A percentile compares a stretch with the other conserved stretches of the same genome.
These are phyloP conservation scores for Cinnamomum micranthum DNA, from an alignment of 164 flowering plant genomes.

Conservation along the genomic window DNA sequence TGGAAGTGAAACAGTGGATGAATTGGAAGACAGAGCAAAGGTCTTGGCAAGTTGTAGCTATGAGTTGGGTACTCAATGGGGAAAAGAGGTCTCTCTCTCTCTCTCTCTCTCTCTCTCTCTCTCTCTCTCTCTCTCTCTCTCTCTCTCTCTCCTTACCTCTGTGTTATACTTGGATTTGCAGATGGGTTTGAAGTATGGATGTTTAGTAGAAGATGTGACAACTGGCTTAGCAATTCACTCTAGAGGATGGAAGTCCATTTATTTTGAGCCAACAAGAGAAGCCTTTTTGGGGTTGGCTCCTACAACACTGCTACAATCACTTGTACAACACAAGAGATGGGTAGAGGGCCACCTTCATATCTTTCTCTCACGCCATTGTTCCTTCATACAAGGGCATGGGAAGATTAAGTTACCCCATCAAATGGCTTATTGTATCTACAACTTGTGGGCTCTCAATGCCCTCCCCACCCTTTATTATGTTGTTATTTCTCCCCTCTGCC, in stretches of 20 bases:
- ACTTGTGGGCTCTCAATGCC: constrained; percentile 51
- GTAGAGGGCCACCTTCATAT: constrained; percentile 71
- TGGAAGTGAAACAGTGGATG: constrained; percentile 17
- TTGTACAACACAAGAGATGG: constrained; percentile 80
- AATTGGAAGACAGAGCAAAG: constrained; percentile 39
- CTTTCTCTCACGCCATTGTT: constrained; percentile 44
- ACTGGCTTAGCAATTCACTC: constrained; percentile 64
- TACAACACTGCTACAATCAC: constrained; percentile 36
- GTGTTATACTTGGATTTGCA: constrained; percentile 19
- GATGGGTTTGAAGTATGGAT: constrained; percentile 68
- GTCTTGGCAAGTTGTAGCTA: constrained; percentile 45
- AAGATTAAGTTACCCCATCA: constrained; percentile 42
- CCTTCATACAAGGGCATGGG: constrained; percentile 42
- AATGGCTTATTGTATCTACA: constrained; percentile 43
- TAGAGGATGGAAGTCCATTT: constrained; percentile 65
- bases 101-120: neutral
- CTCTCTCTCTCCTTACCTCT: neutral
- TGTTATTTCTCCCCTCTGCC: constrained; percentile 54
- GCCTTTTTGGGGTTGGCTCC: constrained; percentile 60
- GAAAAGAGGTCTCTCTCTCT: constrained; percentile 38
- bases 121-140: constrained; percentile 17
- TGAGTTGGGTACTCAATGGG: constrained; percentile 58
- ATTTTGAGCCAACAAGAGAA: constrained; percentile 33
- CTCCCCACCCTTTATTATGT: constrained; percentile 49
- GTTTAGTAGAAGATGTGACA: constrained; percentile 60